Conservation (phyloP, 768 basidiomycete genomes). For the Mycena haematopus region DNA sequence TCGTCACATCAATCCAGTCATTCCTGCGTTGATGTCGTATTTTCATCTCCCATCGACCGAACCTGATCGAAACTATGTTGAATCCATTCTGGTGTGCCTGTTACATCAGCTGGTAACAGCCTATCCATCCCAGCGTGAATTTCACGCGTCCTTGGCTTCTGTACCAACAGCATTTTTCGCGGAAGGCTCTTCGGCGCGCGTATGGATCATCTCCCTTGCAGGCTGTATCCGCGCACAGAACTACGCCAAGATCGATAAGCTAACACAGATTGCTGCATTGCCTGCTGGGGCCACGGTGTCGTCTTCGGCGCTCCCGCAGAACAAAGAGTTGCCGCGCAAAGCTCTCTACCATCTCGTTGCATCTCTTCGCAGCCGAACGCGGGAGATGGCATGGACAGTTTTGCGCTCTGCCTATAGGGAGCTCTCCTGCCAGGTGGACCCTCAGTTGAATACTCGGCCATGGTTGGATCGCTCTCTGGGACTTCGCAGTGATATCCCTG, state of each 20-base stretch:
- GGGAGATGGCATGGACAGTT: constrained; percentile 63
- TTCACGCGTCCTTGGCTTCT: constrained; percentile 50
- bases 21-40: constrained; percentile 62
- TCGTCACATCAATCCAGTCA: constrained; percentile 65
- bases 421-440: constrained; percentile 48
- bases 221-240: constrained; percentile 58
- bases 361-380: constrained; percentile 54
- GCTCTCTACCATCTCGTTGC: constrained; percentile 55
- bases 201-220: constrained; percentile 63
- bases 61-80: constrained; percentile 34
- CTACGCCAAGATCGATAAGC: constrained; percentile 56
- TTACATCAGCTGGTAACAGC: constrained; percentile 61
- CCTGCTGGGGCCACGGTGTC: constrained; percentile 19
- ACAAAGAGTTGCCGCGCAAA: constrained; percentile 37
- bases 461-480: constrained; percentile 61
- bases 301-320: constrained; percentile 4
- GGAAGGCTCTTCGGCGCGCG: constrained; percentile 39
- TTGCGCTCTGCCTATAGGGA: constrained; percentile 72
- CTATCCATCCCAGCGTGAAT: constrained; percentile 72
- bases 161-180: constrained; percentile 50
- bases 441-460: constrained; percentile 42
- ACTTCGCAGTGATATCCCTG: constrained; percentile 44
- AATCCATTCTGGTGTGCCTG: constrained; percentile 54
- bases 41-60: constrained; percentile 44
- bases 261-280: constrained; percentile 40